phyloP scores from a whole-genome alignment of 495 filamentous ascomycete species.

The Penicillium samsonianum region DNA sequence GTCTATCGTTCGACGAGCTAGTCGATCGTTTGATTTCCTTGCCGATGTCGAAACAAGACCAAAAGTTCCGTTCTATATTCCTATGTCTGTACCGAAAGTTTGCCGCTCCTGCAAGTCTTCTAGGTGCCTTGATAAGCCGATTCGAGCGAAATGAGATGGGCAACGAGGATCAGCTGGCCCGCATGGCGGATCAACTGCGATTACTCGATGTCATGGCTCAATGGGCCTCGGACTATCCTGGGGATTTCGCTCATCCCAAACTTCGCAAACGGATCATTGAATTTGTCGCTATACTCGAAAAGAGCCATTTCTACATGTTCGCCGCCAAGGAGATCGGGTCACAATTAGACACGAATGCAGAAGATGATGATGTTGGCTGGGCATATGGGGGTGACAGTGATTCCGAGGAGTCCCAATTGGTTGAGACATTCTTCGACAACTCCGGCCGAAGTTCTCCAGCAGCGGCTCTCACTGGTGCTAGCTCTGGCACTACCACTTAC shows the following conservation, averaged over 20 bases:
- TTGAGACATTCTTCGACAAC: slow-evolving; percentile 43
- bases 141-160: slow-evolving; percentile 69
- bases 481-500: slow-evolving; percentile 24
- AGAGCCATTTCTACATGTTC: slow-evolving; percentile 72
- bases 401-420: slow-evolving; percentile 41
- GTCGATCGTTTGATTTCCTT: slow-evolving; percentile 81
- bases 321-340: slow-evolving; percentile 79
- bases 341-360: slow-evolving; percentile 61
- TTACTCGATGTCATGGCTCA: slow-evolving; percentile 81
- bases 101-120: slow-evolving; percentile 72
- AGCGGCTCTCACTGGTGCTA: slow-evolving; percentile 33
- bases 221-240: slow-evolving; percentile 89
- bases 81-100: slow-evolving; percentile 96
- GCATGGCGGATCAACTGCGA: slow-evolving; percentile 76
- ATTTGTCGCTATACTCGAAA: slow-evolving; percentile 69
- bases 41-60: slow-evolving; percentile 80
- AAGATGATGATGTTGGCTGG: slow-evolving; percentile 85
- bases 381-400: slow-evolving; percentile 61
- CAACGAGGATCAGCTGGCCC: slow-evolving; percentile 62
- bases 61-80: slow-evolving; percentile 83
- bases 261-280: slow-evolving; percentile 68
- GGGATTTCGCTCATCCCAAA: slow-evolving; percentile 82
- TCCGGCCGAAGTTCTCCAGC: slow-evolving; percentile 44
- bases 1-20: slow-evolving; percentile 80
- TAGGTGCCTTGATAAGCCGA: slow-evolving; percentile 70